A percentile compares a stretch with the other conserved stretches of the same genome.
These are phyloP conservation scores for Grammothele lineata DNA, from an alignment of 768 basidiomycete genomes.

Conservation along the genomic window DNA sequence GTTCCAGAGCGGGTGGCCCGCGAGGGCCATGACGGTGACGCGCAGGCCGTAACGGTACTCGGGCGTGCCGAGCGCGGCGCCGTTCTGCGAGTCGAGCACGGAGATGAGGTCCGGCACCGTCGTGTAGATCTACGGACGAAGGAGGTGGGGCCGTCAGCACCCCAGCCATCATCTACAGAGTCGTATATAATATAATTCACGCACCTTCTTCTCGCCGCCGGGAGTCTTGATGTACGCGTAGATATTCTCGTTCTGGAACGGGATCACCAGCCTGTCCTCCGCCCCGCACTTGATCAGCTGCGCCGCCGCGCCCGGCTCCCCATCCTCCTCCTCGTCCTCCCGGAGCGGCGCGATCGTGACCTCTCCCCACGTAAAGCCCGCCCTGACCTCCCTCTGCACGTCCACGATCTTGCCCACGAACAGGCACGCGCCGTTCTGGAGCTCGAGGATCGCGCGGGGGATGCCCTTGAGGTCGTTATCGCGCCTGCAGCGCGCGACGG, in stretches of 20 bases:
- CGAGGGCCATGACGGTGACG: constrained; percentile 45
- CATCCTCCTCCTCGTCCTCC: constrained; percentile 28
- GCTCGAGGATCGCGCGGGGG: constrained; percentile 26
- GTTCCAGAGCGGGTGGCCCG: constrained; percentile 53
- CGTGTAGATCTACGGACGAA: constrained; percentile 43
- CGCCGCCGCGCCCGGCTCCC: background rate
- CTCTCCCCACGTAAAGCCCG: constrained; percentile 29
- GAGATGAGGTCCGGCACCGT: constrained; percentile 65
- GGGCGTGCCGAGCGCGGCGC: constrained; percentile 57
- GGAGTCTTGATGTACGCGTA: constrained; percentile 36
- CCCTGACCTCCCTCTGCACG: constrained; percentile 28
- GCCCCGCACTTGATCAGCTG: constrained; percentile 19
- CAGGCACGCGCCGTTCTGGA: constrained; percentile 37
- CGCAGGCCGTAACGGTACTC: constrained; percentile 57
- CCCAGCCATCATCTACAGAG: no score
- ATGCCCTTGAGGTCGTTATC: constrained; percentile 37
- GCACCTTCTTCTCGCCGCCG: constrained; percentile 29
- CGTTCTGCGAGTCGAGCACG: constrained; percentile 59
- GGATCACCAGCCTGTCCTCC: constrained; percentile 38
- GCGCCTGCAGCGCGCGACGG: constrained; percentile 48
- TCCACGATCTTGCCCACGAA: constrained; percentile 61
- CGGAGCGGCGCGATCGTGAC: constrained; percentile 27
- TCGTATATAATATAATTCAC: no score
- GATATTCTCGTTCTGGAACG: constrained; percentile 63
- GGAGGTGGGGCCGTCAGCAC: no score